phyloP scores from a whole-genome alignment of 2,329 filamentous ascomycete species.

The Cytospora leucostoma region DNA sequence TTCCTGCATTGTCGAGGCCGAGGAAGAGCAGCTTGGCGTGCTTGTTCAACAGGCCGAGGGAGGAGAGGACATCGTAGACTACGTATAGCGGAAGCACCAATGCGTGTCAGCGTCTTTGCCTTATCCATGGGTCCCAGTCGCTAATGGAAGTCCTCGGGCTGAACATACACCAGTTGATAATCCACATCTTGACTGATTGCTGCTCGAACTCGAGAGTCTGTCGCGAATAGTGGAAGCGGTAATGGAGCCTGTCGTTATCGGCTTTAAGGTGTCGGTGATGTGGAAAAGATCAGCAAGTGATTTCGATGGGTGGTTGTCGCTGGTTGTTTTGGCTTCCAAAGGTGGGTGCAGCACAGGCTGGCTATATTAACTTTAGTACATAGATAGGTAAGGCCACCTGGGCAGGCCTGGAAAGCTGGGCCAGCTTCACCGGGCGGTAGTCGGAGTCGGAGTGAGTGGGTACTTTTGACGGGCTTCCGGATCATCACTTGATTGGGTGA shows the following conservation, averaged over 20 bases:
- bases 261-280: slow-evolving; percentile 18
- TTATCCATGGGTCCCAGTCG: background rate
- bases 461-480: background rate
- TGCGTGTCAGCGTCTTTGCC: slow-evolving; percentile 35
- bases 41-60: slow-evolving; percentile 88
- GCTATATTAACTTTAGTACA: slow-evolving; percentile 9
- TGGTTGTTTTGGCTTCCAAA: slow-evolving; percentile 21
- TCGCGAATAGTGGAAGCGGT: background rate
- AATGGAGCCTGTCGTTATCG: background rate
- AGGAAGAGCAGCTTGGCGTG: slow-evolving; percentile 94
- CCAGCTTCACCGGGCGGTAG: no score
- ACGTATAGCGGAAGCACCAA: slow-evolving; percentile 29
- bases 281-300: background rate
- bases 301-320: slow-evolving; percentile 25
- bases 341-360: slow-evolving; percentile 25
- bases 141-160: background rate
- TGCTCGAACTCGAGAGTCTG: background rate
- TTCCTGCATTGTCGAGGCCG: slow-evolving; percentile 90
- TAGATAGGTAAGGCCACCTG: slow-evolving; percentile 3
- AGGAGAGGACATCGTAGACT: slow-evolving; percentile 91
- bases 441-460: background rate
- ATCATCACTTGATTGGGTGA: slow-evolving; percentile 17
- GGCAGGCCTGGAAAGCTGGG: background rate
- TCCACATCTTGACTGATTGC: slow-evolving; percentile 69
- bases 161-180: slow-evolving; percentile 89